Evolutionary conservation across 208 protist species (phyloP), one percentile per base, ranked within the genome.

Genomic region (Leishmania guyanensis): DNA sequence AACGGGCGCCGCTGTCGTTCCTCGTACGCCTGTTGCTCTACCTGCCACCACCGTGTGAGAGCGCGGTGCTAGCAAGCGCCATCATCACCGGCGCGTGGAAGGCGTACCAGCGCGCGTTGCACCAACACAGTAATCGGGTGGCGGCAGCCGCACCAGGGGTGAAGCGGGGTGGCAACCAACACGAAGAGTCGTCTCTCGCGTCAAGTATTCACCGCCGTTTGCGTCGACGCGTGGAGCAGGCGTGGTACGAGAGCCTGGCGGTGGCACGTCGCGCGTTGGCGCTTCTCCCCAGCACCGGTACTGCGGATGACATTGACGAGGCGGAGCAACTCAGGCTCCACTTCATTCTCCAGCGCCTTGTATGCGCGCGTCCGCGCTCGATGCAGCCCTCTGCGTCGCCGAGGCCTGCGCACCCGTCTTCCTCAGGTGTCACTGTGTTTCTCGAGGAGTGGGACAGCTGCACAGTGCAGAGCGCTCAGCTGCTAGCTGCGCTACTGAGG

Each of bases 1-100:
- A 77, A 77, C 77, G 81, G 3, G 88, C 85, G 2, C 87, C 92
- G 5, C 56, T 90, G 17, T 14, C 48, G 5, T 93, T 93, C 74
- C 77, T 87, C 2, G 80, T 78, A 17, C 81, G 80, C 16, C 73
- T 92, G 56, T 60, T 95, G 20, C 17, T 36, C 20, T 86, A 86
- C 81, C 68, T 80, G 33, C 78, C 82, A 26, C 77, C 82, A 50
- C 82, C 82, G 53, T 82, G 72, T 36, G 72, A 84, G 66, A 90
- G 85, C 65, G 81, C 70, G 22, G 68, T 77, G 33, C 80, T 84
- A 22, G 78, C 82, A 3, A 53, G 64, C n/a, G 82, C 82, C 39
- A 76, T 83, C 8, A 83, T 91, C 48, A 66, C 73, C 29, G 85
- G 84, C 20, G 74, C 83, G 53, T 78, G 77, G 75, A 78, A 66